Conservation (phyloP, 2,329 filamentous ascomycete species). For the Fusarium brachygibbosum region DNA sequence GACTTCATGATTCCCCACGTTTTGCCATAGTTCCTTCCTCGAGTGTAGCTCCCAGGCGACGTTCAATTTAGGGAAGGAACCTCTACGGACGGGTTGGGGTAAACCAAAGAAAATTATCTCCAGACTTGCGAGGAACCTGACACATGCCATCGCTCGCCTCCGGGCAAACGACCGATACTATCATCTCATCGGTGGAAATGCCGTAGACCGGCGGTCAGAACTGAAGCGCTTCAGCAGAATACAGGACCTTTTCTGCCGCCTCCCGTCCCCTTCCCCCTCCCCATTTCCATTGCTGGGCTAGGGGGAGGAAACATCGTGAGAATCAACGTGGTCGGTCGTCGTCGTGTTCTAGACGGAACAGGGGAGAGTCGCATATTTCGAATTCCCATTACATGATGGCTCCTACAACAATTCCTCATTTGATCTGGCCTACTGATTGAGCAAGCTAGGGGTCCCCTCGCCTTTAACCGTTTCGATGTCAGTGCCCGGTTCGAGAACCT, state of each 20-base stretch:
- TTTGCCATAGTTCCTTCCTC: constrained; percentile 3
- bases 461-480: constrained; percentile 31
- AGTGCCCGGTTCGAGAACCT: constrained; percentile 41
- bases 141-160: constrained; percentile 15
- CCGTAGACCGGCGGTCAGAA: constrained; percentile 36
- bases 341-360: constrained; percentile 16
- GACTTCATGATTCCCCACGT: constrained; percentile 47
- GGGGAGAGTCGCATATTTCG: constrained; percentile 25
- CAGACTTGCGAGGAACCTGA: neutral
- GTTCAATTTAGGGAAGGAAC: constrained; percentile 5
- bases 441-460: constrained; percentile 23
- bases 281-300: constrained; percentile 9
- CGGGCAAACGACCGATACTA: constrained; percentile 6
- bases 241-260: neutral
- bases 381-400: constrained; percentile 43
- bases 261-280: neutral
- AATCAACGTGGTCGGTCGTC: neutral
- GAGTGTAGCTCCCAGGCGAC: neutral
- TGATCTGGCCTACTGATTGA: constrained; percentile 31
- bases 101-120: neutral
- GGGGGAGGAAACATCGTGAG: constrained; percentile 22
- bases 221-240: neutral
- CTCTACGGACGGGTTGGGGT: constrained; percentile 16
- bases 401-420: constrained; percentile 28
- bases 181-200: constrained; percentile 4